These are phyloP conservation scores for Sechiopsis laciniata DNA, from an alignment of 306 rosid species.

Conservation along the genomic window DNA sequence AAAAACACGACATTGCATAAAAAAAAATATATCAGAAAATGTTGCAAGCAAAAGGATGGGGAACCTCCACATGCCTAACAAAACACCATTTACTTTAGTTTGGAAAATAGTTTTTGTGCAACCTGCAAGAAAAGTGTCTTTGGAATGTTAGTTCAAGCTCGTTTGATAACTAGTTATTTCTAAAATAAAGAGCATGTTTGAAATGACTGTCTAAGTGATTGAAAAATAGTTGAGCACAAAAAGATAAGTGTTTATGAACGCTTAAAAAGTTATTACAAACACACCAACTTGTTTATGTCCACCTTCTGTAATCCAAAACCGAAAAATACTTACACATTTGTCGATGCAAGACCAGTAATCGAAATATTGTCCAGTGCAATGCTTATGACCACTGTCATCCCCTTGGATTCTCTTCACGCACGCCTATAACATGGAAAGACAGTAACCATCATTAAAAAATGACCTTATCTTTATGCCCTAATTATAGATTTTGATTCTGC, in stretches of 20 bases:
- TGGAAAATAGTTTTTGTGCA: constrained; percentile 58
- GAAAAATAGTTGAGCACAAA: too few relatives aligned
- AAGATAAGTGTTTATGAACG: too few relatives aligned
- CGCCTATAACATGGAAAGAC: constrained; percentile 42
- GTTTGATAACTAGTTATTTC: background rate
- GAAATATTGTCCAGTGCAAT: constrained; percentile 96
- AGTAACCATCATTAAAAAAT: background rate
- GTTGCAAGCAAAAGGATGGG: constrained; percentile 14
- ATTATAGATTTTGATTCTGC: background rate
- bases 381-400: constrained; percentile 81
- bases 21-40: constrained; percentile 19
- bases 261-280: too few relatives aligned
- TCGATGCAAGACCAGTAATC: constrained; percentile 91
- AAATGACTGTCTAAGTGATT: too few relatives aligned
- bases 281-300: background rate
- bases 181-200: too few relatives aligned
- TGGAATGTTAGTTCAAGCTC: background rate
- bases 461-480: background rate
- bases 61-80: constrained; percentile 15
- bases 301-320: background rate
- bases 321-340: constrained; percentile 74
- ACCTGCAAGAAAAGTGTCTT: constrained; percentile 50
- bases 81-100: constrained; percentile 53
- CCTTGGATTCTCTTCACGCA: constrained; percentile 77
- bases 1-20: constrained; percentile 14